Percentiles rank a stretch among this genome's conserved stretches.
Evolutionary conservation across 2,329 filamentous ascomycete genomes (phyloP).

Genomic region (Phialophora expanda): DNA sequence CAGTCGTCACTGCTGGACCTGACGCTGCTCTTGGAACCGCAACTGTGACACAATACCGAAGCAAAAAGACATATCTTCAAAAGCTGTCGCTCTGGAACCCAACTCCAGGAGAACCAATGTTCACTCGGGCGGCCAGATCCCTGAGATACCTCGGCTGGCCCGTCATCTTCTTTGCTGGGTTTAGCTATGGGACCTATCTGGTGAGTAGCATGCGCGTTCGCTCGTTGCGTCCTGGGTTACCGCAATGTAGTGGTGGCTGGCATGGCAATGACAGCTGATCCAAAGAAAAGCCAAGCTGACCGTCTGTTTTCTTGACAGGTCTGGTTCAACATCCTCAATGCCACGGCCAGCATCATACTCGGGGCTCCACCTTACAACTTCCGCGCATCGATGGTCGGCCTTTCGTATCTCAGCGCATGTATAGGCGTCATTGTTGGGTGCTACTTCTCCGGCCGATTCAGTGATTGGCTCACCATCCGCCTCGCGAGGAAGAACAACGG

Average conservation of each 20-base stretch:
- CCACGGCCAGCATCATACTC: slow-evolving; percentile 49
- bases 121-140: slow-evolving; percentile 20
- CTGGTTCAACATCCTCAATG: slow-evolving; percentile 54
- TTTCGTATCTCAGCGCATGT: slow-evolving; percentile 45
- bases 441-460: slow-evolving; percentile 36
- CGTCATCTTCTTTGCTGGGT: slow-evolving; percentile 49
- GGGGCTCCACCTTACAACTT: slow-evolving; percentile 47
- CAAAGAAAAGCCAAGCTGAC: slow-evolving; percentile 1
- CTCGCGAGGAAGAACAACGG: slow-evolving; percentile 39
- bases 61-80: slow-evolving; percentile 31
- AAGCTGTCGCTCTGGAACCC: slow-evolving; percentile 31
- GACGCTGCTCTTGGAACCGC: neutral
- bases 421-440: slow-evolving; percentile 34
- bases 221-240: too few relatives aligned
- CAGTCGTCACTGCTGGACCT: neutral
- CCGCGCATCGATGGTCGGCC: slow-evolving; percentile 47
- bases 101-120: slow-evolving; percentile 24
- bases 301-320: slow-evolving; percentile 38
- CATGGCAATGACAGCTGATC: too few relatives aligned
- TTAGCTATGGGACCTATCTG: slow-evolving; percentile 49
- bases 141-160: slow-evolving; percentile 43
- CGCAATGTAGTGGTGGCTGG: too few relatives aligned
- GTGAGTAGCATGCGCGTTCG: slow-evolving; percentile 32
- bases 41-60: slow-evolving; percentile 6
- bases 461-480: slow-evolving; percentile 39